A percentile compares a stretch with the other conserved stretches of the same genome.
Evolutionary conservation across 768 basidiomycete species (phyloP).

Genomic region (Leucogyrophana mollusca): DNA sequence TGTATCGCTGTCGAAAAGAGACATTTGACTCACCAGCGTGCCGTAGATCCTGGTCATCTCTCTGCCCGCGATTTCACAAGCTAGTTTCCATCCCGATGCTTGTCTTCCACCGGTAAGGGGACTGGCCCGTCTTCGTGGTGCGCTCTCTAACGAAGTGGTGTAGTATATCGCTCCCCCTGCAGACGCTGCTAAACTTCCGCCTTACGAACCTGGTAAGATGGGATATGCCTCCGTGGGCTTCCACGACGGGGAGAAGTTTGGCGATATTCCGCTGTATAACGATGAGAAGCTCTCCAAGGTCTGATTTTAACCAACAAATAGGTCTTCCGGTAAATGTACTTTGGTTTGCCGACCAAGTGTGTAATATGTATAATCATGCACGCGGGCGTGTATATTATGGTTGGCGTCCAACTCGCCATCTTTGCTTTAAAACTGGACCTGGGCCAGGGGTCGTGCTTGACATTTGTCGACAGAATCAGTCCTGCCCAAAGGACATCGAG

Average conservation of each 20-base stretch:
- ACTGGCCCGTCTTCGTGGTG: background rate
- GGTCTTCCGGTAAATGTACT: too few species aligned
- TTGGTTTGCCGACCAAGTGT: too few species aligned
- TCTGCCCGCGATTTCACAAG: conserved; percentile 29
- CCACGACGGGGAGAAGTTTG: conserved; percentile 29
- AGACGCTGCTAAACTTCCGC: conserved; percentile 30
- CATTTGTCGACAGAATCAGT: too few species aligned
- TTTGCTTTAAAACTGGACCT: too few species aligned
- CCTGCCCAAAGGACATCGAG: too few species aligned
- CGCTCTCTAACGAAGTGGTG: conserved; percentile 2
- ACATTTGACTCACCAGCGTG: background rate
- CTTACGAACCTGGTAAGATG: conserved; percentile 26
- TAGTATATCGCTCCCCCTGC: conserved; percentile 40
- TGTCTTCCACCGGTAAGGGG: conserved; percentile 41
- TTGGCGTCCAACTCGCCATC: too few species aligned
- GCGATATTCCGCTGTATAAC: conserved; percentile 41
- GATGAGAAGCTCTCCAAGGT: conserved; percentile 42
- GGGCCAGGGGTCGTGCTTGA: too few species aligned
- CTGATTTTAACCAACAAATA: too few species aligned
- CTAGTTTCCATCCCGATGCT: conserved; percentile 41
- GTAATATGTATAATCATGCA: too few species aligned
- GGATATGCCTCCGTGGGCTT: conserved; percentile 23
- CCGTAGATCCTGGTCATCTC: conserved; percentile 38
- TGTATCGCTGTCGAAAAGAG: conserved; percentile 2
- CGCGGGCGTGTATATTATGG: too few species aligned